These are phyloP conservation scores for Coffea canephora DNA, from an alignment of 257 asterid genomes.

Conservation along the genomic window DNA sequence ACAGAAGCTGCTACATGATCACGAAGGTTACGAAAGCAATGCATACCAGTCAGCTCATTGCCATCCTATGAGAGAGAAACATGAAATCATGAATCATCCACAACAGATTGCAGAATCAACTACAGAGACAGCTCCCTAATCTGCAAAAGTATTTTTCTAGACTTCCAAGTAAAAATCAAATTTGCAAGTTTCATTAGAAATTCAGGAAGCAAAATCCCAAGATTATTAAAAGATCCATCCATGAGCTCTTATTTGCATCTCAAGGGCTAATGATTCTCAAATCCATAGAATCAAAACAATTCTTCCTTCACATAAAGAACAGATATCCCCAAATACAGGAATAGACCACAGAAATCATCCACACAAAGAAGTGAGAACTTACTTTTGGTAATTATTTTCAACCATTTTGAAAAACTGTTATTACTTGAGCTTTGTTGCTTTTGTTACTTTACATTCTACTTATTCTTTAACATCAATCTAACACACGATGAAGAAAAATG, in stretches of 20 bases:
- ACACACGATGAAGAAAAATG: not conserved
- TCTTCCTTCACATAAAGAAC: not conserved
- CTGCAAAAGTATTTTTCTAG: not conserved
- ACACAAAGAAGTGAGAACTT: not conserved
- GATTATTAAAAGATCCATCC: not conserved
- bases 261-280: not conserved
- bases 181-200: not conserved
- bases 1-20: constrained; percentile 73
- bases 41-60: constrained; percentile 90
- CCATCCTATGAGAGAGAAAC: constrained; percentile 55
- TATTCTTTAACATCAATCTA: too few relatives aligned
- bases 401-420: not conserved
- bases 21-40: constrained; percentile 94
- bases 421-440: not conserved
- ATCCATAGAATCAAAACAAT: not conserved
- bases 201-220: not conserved
- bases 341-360: not conserved
- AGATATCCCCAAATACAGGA: too few relatives aligned
- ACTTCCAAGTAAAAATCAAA: not conserved
- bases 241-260: not conserved
- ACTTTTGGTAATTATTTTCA: not conserved
- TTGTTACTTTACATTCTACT: not conserved
- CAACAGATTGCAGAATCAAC: not conserved
- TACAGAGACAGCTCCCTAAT: not conserved
- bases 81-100: not conserved